Base-by-base conservation (phyloP, 257 asterid species). In the Rehmannia glutinosa region DNA sequence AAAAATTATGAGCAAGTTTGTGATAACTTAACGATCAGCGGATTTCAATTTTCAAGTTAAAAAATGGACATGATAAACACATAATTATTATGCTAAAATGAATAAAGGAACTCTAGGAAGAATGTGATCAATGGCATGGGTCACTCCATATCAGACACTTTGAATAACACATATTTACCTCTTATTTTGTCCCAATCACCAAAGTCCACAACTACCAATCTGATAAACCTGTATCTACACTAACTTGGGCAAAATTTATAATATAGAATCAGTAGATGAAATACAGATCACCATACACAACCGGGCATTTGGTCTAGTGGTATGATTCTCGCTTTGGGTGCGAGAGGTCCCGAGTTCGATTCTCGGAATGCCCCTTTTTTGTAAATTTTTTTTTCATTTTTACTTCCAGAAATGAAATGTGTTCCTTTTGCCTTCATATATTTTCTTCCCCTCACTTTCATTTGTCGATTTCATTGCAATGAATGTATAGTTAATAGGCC, bases 251-350 rank as follows among this genome's bases (percentile, higher is more conserved):
- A 62, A 13, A 42, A 42, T 8, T 4, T 4, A 15, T n/a, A 13
- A 42, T 8, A 28, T 24, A 54, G 30, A 54, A 27, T 27, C 36
- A 42, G 42, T 35, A n/a, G 8, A 1, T 6, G 1, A 8, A 42
- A 42, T 27, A 39, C 39, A 61, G 47, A 58, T 9, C 1, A 6
- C 6, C 16, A 30, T 13, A 5, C 5, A 12, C 30, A 27, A n/a
- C n/a, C n/a, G 95, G 91, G 93, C 90, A 86, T 86, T 84, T 84
- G 96, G 95, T 84, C 95, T 90, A 86, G 92, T 90, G 90, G 89
- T 86, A 83, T 86, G 89, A 88, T 88, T 88, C 92, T 84, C 86
- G 81, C 91, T 88, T 86, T 57, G 86, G 95, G 97, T 80, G 97
- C 85, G 85, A 86, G 96, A 82, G 87, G 95, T 82, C 87, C 86